phyloP scores from a whole-genome alignment of 352 stramenopile genomes.

The Labyrinthula sp. region DNA sequence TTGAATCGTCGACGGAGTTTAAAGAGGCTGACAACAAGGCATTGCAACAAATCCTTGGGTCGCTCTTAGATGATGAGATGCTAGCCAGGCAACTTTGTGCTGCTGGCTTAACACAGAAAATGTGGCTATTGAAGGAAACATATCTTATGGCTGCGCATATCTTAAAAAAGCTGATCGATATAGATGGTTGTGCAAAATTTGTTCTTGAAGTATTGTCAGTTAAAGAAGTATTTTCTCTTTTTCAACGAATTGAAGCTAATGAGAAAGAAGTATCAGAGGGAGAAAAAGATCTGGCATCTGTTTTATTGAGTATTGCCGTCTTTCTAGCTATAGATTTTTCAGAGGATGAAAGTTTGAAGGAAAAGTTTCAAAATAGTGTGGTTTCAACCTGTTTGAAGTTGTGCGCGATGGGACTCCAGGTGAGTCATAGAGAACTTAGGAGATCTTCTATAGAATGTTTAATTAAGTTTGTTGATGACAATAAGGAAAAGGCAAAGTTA shows the following conservation, averaged over 20 bases:
- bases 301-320: conserved; percentile 14
- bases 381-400: background rate
- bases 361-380: background rate
- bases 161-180: conserved; percentile 15
- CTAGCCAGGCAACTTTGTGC: conserved; percentile 1
- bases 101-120: conserved; percentile 7
- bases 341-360: background rate
- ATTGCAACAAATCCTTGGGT: conserved; percentile 16
- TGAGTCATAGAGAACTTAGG: conserved; percentile 6
- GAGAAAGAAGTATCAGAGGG: background rate
- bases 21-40: background rate
- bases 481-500: conserved; percentile 1
- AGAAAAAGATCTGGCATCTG: background rate
- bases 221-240: background rate
- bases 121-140: conserved; percentile 7
- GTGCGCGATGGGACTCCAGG: too few relatives aligned
- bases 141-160: conserved; percentile 16
- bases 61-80: conserved; percentile 11
- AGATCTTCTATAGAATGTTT: conserved; percentile 12
- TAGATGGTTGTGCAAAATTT: conserved; percentile 7
- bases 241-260: background rate
- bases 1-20: background rate
- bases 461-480: conserved; percentile 5
- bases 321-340: background rate
- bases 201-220: conserved; percentile 4